Conservation (phyloP, 495 filamentous ascomycete genomes). For the Hypoxylon fragiforme region DNA sequence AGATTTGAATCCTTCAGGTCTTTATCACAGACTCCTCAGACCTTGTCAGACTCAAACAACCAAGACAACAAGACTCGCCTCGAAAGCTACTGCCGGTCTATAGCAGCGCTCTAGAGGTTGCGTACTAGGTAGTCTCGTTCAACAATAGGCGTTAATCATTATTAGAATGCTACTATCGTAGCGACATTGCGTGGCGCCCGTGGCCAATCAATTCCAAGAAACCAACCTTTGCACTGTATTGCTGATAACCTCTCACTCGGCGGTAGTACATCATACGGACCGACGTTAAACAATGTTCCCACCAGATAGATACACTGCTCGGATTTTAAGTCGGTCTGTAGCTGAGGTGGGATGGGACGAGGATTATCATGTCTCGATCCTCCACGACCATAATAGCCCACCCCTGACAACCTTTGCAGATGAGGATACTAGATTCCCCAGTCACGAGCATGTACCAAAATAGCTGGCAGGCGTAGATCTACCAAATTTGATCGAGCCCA, state of each 20-base stretch:
- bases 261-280: conserved; percentile 17
- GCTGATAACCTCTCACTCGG: conserved; percentile 15
- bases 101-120: conserved; percentile 11
- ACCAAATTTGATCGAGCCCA: too few species aligned
- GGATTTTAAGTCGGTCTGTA: conserved; percentile 17
- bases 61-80: conserved; percentile 6
- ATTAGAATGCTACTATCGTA: conserved; percentile 17
- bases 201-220: conserved; percentile 12
- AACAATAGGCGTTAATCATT: conserved; percentile 9
- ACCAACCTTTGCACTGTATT: conserved; percentile 8
- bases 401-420: conserved; percentile 10
- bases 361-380: conserved; percentile 29
- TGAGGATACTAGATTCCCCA: conserved; percentile 1
- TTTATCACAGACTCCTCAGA: conserved; percentile 8
- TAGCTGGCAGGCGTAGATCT: conserved; percentile 23
- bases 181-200: conserved; percentile 4
- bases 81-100: conserved; percentile 2
- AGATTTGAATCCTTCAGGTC: conserved; percentile 21
- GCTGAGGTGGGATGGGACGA: conserved; percentile 24
- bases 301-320: conserved; percentile 10
- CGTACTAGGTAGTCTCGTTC: conserved; percentile 8
- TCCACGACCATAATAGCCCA: conserved; percentile 21
- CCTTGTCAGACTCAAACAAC: conserved; percentile 16
- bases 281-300: conserved; percentile 23
- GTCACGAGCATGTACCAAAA: conserved; percentile 23